Evolutionary conservation across 306 rosid genomes (phyloP), one percentile per base, ranked within the genome.

Genomic region (Acacia acuminata): DNA sequence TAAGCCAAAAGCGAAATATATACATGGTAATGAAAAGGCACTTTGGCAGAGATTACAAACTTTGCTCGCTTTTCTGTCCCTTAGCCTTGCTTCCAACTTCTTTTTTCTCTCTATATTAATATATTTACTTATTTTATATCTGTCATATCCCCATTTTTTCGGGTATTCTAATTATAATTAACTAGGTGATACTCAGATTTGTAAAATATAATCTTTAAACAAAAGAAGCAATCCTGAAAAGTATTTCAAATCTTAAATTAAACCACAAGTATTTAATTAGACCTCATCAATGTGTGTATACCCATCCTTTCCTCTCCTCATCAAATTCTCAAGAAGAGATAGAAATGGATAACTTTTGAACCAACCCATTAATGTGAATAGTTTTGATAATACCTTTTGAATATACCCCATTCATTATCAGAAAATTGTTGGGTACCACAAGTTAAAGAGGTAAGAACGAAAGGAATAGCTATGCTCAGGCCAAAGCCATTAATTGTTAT

Each of bases 271-370:
- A 51, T 2, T 14, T 45, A 14, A 73, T 4, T 24, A 27, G 60
- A 14, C 14, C 22, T 44, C 38, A 15, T 36, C 40, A 36, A 36
- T 36, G n/a, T 16, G 25, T 27, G 13, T 15, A 17, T 11, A 47
- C 2, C 51, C 51, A 11, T 7, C 9, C 6, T 19, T 24, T 20
- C 1, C 45, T 8, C 36, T 36, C 47, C 27, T 38, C 44, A 8
- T 67, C 43, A 34, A 6, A 66, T 66, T 66, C 24, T 17, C 20
- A 19, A 38, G 10, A 38, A 38, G 22, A 20, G 73, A 36, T 5
- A 36, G 40, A 68, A 68, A n/a, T 40, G 47, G 84, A 81, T 63
- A 48, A 32, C 67, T 51, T 61, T 40, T 36, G 84, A 73, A 73
- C 74, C 51, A 74, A 75, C 80, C 25, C 84, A 81, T 45, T 73